Evolutionary conservation across 73 alveolate species (phyloP).

Genomic region (Urostyla sp.): DNA sequence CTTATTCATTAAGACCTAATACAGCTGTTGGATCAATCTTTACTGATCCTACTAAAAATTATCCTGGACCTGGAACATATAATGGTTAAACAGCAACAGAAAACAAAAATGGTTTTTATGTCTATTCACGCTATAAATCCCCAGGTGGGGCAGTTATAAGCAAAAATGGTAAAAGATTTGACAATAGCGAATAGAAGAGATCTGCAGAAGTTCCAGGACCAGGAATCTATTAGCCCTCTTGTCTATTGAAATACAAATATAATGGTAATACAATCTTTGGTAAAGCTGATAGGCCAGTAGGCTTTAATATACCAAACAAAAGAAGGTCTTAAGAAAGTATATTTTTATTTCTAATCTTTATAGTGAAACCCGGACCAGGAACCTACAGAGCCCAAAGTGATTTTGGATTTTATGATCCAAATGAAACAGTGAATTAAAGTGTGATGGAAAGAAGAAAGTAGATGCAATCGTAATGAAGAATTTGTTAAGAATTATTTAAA

Average conservation of each 20-base stretch:
- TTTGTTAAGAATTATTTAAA: no score
- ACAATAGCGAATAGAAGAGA: not conserved
- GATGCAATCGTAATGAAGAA: constrained; percentile 2
- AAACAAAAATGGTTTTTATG: constrained; percentile 9
- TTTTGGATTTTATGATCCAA: constrained; percentile 30
- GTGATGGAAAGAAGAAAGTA: constrained; percentile 15
- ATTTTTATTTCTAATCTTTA: no score
- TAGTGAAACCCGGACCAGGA: constrained; percentile 39
- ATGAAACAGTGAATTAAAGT: not conserved
- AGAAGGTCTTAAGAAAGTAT: no score
- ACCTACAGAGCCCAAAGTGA: constrained; percentile 43
- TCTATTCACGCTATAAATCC: constrained; percentile 8
- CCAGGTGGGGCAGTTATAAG: constrained; percentile 32
- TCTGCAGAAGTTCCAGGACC: constrained; percentile 42
- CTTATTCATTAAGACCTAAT: constrained; percentile 57
- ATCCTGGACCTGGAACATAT: constrained; percentile 47
- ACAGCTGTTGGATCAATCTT: constrained; percentile 45
- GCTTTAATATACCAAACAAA: no score
- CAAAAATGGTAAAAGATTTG: constrained; percentile 23
- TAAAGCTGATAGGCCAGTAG: not conserved
- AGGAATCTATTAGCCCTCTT: not conserved
- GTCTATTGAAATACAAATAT: not conserved
- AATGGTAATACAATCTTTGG: constrained; percentile 22
- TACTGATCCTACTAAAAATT: constrained; percentile 25
- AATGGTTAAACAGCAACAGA: constrained; percentile 12